Base-by-base conservation (phyloP, 257 asterid species). In the Nemophila menziesii region DNA sequence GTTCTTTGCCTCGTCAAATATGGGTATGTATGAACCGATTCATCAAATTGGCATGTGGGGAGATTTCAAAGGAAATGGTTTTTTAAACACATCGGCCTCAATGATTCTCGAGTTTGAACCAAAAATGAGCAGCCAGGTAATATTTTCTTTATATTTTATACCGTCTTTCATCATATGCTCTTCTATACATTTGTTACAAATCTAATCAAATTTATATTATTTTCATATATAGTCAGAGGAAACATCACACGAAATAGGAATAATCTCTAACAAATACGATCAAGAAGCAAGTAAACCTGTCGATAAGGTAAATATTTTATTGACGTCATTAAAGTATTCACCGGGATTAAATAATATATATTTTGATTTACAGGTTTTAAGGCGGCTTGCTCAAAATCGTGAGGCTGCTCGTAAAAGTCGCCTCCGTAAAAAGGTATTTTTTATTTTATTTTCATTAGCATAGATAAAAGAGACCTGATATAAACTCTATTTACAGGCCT, bases 341-440 rank as follows among this genome's bases (percentile, higher is more conserved):
- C 41, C 27, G 22, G 42, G 41, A 8, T 10, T 19, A 12, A 41
- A 12, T 17, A 41, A 8, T n/a, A 18, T 7, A 8, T 8, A 41
- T 19, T 51, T 50, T 51, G 36, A 12, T n/a, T 60, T 41, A 41
- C 59, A 83, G 97, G 93, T 65, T 55, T 26, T 40, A 55, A 78
- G 95, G 69, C 98, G 95, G 21, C 87, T 89, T 17, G 94, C 95
- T 19, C 98, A 89, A 66, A 84, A 89, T 68, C 95, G 98, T 0
- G 94, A 89, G 67, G 94, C 95, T 61, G 95, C 98, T 66, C 92
- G 92, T 34, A 84, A 84, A 67, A 78, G 95, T 59, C 98, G 93
- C 52, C 60, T 77, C 37, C 60, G 92, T 48, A 83, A 79, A 68
- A 83, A 83, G 92, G 94, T 79, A 67, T 18, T 22, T 6, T 18